Conservation (phyloP, 192 early-diverging fungal genomes). For the Umbelopsis isabellina region DNA sequence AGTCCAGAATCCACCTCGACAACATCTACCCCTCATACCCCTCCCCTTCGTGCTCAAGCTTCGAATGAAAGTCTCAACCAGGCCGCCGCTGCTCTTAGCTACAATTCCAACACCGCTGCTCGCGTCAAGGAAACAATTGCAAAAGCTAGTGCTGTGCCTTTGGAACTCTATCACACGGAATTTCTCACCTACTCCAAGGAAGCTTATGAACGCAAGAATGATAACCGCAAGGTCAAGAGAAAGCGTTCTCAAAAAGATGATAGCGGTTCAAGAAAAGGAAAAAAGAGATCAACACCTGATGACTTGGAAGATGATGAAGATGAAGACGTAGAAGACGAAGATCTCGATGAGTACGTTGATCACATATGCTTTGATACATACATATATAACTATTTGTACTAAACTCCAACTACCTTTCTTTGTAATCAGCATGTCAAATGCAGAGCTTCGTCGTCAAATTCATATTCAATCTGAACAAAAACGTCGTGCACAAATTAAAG, state of each 20-base stretch:
- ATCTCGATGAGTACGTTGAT: slow-evolving; percentile 26
- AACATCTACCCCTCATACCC: slow-evolving; percentile 26
- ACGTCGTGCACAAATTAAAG: slow-evolving; percentile 52
- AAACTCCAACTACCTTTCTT: slow-evolving; percentile 9
- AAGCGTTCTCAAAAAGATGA: slow-evolving; percentile 28
- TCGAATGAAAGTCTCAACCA: slow-evolving; percentile 25
- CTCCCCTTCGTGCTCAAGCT: slow-evolving; percentile 22
- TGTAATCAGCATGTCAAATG: slow-evolving; percentile 24
- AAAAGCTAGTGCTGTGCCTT: slow-evolving; percentile 38
- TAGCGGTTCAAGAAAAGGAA: slow-evolving; percentile 3
- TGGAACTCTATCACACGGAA: slow-evolving; percentile 40
- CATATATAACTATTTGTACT: slow-evolving; percentile 13
- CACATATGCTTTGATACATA: background rate
- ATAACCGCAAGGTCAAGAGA: slow-evolving; percentile 38
- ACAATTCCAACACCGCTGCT: slow-evolving; percentile 21
- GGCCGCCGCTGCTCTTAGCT: slow-evolving; percentile 16
- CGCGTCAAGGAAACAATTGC: slow-evolving; percentile 42
- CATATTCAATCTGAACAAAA: slow-evolving; percentile 55
- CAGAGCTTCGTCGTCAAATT: slow-evolving; percentile 48
- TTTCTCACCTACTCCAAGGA: slow-evolving; percentile 45
- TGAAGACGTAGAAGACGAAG: slow-evolving; percentile 26
- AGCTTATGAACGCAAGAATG: slow-evolving; percentile 42
- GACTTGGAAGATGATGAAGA: slow-evolving; percentile 25
- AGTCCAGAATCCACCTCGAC: slow-evolving; percentile 34
- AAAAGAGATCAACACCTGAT: slow-evolving; percentile 16